These are phyloP conservation scores for Sarocladium oryzae DNA, from an alignment of 2,329 filamentous ascomycete species.

Conservation along the genomic window DNA sequence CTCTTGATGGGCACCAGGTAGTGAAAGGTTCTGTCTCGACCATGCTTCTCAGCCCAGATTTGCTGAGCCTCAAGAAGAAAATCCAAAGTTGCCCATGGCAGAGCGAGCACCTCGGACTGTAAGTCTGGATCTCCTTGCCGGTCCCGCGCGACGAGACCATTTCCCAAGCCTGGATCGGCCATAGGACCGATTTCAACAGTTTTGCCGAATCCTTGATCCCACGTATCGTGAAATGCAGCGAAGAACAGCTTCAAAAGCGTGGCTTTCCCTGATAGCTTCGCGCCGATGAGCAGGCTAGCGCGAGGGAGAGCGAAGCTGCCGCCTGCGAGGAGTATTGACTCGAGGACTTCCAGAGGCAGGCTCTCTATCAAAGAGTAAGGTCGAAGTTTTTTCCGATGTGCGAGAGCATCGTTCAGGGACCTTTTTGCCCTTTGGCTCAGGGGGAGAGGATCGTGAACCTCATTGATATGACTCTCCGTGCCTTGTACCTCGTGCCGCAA, in stretches of 20 bases:
- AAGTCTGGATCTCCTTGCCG: neutral
- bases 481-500: neutral
- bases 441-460: neutral
- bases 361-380: conserved; percentile 19
- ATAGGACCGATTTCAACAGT: neutral
- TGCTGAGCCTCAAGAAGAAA: conserved; percentile 42
- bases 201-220: conserved; percentile 31
- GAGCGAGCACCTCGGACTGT: conserved; percentile 37
- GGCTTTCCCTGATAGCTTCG: conserved; percentile 35
- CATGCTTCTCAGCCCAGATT: conserved; percentile 36
- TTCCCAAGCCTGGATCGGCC: neutral
- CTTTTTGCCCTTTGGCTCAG: conserved; percentile 21
- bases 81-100: conserved; percentile 37
- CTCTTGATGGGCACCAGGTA: conserved; percentile 17
- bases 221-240: conserved; percentile 29
- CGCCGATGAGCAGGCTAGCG: conserved; percentile 37
- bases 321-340: conserved; percentile 45
- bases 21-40: conserved; percentile 25
- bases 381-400: conserved; percentile 18
- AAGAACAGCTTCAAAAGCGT: conserved; percentile 32
- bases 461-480: neutral
- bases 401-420: conserved; percentile 24
- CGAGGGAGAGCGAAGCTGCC: conserved; percentile 41
- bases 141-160: neutral
- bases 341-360: conserved; percentile 47